These are phyloP conservation scores for Luffa acutangula DNA, from an alignment of 306 rosid species.

Conservation along the genomic window DNA sequence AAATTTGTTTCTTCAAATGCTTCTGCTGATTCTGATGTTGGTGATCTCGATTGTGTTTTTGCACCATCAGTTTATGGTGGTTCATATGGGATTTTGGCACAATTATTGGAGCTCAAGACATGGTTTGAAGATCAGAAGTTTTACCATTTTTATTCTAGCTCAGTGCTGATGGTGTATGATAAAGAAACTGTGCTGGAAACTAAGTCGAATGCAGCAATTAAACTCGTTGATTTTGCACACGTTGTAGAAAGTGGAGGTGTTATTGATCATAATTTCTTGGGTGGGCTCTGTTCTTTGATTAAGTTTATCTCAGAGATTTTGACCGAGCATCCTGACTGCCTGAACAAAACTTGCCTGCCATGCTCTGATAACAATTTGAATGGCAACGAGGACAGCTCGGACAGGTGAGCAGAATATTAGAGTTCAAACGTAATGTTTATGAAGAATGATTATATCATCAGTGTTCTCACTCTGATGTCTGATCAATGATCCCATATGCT, in stretches of 20 bases:
- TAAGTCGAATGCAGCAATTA: slow-evolving; percentile 25
- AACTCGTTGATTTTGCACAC: slow-evolving; percentile 83
- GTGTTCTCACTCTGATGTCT: not conserved
- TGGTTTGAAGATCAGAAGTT: slow-evolving; percentile 84
- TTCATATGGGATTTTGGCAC: slow-evolving; percentile 37
- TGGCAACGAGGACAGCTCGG: not conserved
- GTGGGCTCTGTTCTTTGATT: slow-evolving; percentile 85
- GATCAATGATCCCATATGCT: not conserved
- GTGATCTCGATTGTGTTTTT: slow-evolving; percentile 35
- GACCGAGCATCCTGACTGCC: not conserved
- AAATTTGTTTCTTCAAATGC: slow-evolving; percentile 53
- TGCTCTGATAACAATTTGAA: not conserved
- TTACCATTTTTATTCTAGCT: slow-evolving; percentile 60
- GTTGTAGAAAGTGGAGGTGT: slow-evolving; percentile 42
- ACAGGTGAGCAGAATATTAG: not conserved
- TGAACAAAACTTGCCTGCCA: not conserved
- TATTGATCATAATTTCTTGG: slow-evolving; percentile 88
- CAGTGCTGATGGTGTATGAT: slow-evolving; percentile 51
- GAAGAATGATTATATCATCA: not conserved
- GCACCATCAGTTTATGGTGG: slow-evolving; percentile 43
- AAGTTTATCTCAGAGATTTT: slow-evolving; percentile 46
- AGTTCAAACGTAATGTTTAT: not conserved
- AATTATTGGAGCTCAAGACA: slow-evolving; percentile 48
- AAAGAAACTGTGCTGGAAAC: slow-evolving; percentile 22
- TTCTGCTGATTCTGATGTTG: slow-evolving; percentile 6